Conservation (phyloP, 345 rosid genomes). For the Pelargonium nanum region DNA sequence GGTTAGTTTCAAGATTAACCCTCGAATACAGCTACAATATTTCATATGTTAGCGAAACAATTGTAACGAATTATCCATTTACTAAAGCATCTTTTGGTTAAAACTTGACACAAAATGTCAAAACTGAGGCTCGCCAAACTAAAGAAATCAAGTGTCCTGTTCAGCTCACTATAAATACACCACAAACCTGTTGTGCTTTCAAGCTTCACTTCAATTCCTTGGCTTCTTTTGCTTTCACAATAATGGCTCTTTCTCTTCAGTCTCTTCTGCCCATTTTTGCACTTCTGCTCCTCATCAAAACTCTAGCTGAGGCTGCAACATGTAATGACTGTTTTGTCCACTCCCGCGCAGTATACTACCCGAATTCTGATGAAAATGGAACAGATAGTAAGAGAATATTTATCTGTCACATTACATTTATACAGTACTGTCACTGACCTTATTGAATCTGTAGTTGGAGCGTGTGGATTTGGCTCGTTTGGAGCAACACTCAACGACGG, state of each 20-base stretch:
- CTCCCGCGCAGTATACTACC: slow-evolving; percentile 50
- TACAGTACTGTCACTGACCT: background rate
- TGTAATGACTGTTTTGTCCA: slow-evolving; percentile 37
- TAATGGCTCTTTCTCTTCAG: slow-evolving; percentile 31
- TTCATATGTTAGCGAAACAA: background rate
- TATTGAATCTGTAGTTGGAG: slow-evolving; percentile 32
- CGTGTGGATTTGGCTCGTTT: slow-evolving; percentile 60
- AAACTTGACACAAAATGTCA: slow-evolving; percentile 19
- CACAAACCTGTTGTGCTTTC: slow-evolving; percentile 8
- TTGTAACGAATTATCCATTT: background rate
- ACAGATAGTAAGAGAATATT: slow-evolving; percentile 34
- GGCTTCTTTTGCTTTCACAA: background rate
- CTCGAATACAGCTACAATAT: no score
- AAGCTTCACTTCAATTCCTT: slow-evolving; percentile 18
- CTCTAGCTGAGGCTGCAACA: slow-evolving; percentile 29
- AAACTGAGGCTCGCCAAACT: slow-evolving; percentile 17
- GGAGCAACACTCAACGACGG: slow-evolving; percentile 59
- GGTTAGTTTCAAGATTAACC: no score
- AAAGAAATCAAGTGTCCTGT: background rate
- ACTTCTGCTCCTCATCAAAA: slow-evolving; percentile 16
- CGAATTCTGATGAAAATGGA: slow-evolving; percentile 44
- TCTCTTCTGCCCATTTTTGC: slow-evolving; percentile 14
- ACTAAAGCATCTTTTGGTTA: background rate
- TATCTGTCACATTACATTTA: background rate
- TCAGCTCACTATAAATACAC: slow-evolving; percentile 36